Evolutionary conservation across 345 rosid genomes (phyloP).

Genomic region (Toxicodendron radicans): DNA sequence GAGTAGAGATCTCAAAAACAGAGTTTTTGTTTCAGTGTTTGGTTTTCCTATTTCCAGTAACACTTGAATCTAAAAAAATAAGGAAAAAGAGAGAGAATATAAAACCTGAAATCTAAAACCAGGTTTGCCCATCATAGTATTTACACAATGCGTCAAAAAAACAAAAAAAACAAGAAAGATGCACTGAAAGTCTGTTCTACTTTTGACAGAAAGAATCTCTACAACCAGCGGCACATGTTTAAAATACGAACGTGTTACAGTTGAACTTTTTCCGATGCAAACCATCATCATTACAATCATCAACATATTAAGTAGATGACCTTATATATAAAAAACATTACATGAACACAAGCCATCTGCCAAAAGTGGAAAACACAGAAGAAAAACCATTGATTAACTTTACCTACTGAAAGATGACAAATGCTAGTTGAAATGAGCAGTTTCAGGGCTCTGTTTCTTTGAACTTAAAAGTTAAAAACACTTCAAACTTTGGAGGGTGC

Average conservation of each 20-base stretch:
- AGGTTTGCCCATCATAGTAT: not conserved
- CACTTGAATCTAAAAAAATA: not conserved
- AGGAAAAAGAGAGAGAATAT: not conserved
- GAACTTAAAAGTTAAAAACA: not conserved
- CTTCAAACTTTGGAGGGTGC: not conserved
- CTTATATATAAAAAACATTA: not conserved
- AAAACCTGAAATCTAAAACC: not conserved
- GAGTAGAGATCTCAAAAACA: not conserved
- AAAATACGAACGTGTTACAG: not conserved
- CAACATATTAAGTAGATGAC: not conserved
- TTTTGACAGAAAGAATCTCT: not conserved
- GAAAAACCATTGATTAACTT: conserved; percentile 3
- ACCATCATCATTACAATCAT: not conserved
- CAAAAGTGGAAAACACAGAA: not conserved
- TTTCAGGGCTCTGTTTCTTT: not conserved
- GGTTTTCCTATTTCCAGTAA: not conserved
- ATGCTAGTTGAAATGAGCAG: conserved; percentile 6
- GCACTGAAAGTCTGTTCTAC: not conserved
- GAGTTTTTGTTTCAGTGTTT: not conserved
- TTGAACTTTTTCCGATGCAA: not conserved
- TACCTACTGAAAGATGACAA: conserved; percentile 17
- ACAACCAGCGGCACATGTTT: not conserved
- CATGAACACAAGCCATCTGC: not conserved
- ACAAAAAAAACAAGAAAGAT: not conserved
- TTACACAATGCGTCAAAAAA: not conserved